Conservation (phyloP, 331 rosid genomes). For the Quercus tomentella region DNA sequence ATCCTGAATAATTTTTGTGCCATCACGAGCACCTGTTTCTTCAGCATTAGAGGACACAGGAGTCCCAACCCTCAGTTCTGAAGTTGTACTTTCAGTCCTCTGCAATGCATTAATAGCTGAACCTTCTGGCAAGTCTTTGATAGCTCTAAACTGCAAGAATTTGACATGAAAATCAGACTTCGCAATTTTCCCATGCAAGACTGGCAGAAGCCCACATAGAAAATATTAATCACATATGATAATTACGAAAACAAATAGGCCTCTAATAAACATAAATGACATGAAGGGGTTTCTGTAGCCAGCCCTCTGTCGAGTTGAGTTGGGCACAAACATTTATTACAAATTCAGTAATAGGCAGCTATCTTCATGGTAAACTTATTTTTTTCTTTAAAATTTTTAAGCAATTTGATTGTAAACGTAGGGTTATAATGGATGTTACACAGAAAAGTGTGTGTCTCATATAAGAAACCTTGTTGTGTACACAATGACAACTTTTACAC, state of each 20-base stretch:
- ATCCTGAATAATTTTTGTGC: conserved; percentile 22
- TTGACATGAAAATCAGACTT: conserved; percentile 17
- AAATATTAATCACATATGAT: conserved; percentile 12
- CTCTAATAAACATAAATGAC: background rate
- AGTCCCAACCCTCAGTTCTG: conserved; percentile 33
- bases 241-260: background rate
- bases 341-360: conserved; percentile 12
- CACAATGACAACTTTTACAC: background rate
- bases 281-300: background rate
- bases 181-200: conserved; percentile 13
- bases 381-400: background rate
- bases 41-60: conserved; percentile 39
- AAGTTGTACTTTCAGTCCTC: conserved; percentile 23
- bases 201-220: background rate
- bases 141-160: conserved; percentile 45
- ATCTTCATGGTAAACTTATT: background rate
- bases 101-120: conserved; percentile 24
- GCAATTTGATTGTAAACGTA: background rate
- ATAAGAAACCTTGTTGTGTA: background rate
- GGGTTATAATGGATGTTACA: background rate
- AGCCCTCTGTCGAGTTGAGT: background rate
- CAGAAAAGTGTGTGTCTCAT: background rate
- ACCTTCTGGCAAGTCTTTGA: conserved; percentile 31
- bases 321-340: background rate
- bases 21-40: conserved; percentile 34